Base-by-base conservation (phyloP, 257 asterid genomes). In the Petunia secreta region DNA sequence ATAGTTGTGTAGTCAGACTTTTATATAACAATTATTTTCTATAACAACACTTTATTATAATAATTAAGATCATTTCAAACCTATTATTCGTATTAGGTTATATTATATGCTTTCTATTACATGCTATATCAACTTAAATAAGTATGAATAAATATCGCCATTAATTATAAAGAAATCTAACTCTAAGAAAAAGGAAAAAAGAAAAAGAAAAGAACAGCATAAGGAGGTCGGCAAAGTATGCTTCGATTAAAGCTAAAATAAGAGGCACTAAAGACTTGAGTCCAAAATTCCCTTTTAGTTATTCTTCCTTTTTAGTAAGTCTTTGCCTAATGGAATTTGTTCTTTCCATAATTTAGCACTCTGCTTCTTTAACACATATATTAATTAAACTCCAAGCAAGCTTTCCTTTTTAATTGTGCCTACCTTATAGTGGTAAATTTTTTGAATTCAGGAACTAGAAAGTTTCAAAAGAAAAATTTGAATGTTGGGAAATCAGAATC, bases 161-260 rank as follows among this genome's bases (percentile, higher is more conserved):
- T 25, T 25, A 25, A 25, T 25, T 25, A 25, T 25, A 25, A 25
- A 25, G 25, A 25, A 25, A 25, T 50, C 8, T 65, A 82, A 39
- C 62, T 40, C 52, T 71, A 38, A 41, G 80, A 79, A 59, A 80
- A 78, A 65, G 63, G 16, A 48, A 44, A 15, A 79, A 77, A 39
- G 57, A 52, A 9, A 14, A 4, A 14, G 52, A 25, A 73, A 25
- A 73, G 52, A 6, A 50, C 11, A 73, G 77, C 37, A 43, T 39
- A 54, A 65, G 48, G 75, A 82, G 85, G 80, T 75, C 71, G 84
- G 80, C 84, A 78, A 86, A 86, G 88, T 84, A 52, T 40, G 78
- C 63, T 82, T 78, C 87, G 85, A 86, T 89, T 75, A 88, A 86
- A 81, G 87, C 79, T 41, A 79, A 83, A 80, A 48, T 48, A 73